phyloP scores from a whole-genome alignment of 2,329 filamentous ascomycete species.

The Botrytis fragariae region DNA sequence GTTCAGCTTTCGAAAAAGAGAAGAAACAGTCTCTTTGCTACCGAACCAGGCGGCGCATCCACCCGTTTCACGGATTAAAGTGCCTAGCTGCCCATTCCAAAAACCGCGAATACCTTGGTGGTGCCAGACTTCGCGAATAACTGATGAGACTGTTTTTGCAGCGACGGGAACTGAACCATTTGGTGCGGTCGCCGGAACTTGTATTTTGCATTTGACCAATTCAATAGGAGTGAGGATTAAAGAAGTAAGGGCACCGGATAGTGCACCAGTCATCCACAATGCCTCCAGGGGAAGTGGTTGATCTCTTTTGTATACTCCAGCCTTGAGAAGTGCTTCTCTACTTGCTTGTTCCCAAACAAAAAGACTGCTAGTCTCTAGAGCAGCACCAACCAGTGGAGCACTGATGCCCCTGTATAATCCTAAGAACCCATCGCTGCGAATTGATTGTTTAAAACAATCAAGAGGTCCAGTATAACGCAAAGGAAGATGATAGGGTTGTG shows the following conservation, averaged over 20 bases:
- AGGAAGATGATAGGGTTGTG: conserved; percentile 82
- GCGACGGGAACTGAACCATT: conserved; percentile 45
- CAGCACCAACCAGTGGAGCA: conserved; percentile 85
- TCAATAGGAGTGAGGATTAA: conserved; percentile 92
- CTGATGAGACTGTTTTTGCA: conserved; percentile 61
- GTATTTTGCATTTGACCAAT: conserved; percentile 97
- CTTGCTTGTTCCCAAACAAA: conserved; percentile 88
- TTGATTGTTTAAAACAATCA: conserved; percentile 89
- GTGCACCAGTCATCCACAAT: conserved; percentile 77
- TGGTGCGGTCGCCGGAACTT: conserved; percentile 57
- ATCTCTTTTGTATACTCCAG: conserved; percentile 49
- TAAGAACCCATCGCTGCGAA: conserved; percentile 72
- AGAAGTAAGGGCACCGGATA: conserved; percentile 84
- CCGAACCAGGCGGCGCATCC: conserved; percentile 96
- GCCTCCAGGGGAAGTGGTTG: conserved; percentile 69
- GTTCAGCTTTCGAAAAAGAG: conserved; percentile 44
- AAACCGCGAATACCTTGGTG: conserved; percentile 83
- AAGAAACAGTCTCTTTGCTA: conserved; percentile 74
- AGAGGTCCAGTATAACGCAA: conserved; percentile 81
- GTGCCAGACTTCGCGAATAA: conserved; percentile 77
- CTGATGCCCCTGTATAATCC: conserved; percentile 85
- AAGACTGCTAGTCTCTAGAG: conserved; percentile 85
- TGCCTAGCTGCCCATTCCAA: conserved; percentile 93
- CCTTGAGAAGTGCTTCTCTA: conserved; percentile 60
- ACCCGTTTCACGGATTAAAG: conserved; percentile 88